Evolutionary conservation across 331 rosid genomes (phyloP).

Genomic region (Saraca asoca): DNA sequence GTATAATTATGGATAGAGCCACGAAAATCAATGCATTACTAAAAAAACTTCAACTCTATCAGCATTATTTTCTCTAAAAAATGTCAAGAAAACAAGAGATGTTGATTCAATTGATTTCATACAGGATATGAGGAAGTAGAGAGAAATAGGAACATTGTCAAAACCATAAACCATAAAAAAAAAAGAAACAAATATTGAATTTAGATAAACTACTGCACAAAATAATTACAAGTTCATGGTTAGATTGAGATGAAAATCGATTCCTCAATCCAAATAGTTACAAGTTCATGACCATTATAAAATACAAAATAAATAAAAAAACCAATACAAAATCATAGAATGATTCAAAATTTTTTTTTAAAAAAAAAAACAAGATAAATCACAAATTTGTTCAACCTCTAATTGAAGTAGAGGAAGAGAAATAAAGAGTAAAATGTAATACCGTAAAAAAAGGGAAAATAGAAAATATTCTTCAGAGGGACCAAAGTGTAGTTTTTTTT

Average conservation of each 20-base stretch:
- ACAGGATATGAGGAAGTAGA: slow-evolving; percentile 20
- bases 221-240: background rate
- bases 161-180: background rate
- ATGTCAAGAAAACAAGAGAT: slow-evolving; percentile 21
- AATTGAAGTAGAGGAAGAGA: no score
- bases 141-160: slow-evolving; percentile 32
- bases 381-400: no score
- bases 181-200: slow-evolving; percentile 15
- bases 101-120: slow-evolving; percentile 1
- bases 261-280: no score
- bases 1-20: background rate
- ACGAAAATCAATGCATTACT: slow-evolving; percentile 43
- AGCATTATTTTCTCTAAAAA: slow-evolving; percentile 18
- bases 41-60: slow-evolving; percentile 30
- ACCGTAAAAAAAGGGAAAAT: no score
- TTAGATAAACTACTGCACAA: slow-evolving; percentile 16
- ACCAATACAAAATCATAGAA: no score
- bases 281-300: no score
- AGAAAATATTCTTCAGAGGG: no score
- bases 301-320: no score
- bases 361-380: no score
- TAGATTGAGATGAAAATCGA: slow-evolving; percentile 18
- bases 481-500: no score
- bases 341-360: no score
- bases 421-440: no score